These are phyloP conservation scores for Paramecium caudatum DNA, from an alignment of 73 alveolate species.

Conservation along the genomic window DNA sequence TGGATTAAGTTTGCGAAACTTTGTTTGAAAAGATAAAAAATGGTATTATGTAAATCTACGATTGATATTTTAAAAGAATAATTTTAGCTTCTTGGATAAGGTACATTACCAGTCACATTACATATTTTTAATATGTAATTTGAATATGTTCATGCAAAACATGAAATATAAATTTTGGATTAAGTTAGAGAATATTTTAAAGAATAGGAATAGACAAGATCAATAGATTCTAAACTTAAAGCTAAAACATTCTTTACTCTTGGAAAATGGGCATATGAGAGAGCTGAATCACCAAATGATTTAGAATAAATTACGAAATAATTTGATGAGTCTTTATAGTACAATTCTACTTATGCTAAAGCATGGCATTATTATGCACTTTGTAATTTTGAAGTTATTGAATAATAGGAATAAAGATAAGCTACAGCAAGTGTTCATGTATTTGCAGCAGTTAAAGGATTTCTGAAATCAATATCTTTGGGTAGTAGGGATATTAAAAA, in stretches of 20 bases:
- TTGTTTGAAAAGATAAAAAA: conserved; percentile 64
- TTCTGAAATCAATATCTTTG: conserved; percentile 86
- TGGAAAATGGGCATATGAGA: conserved; percentile 77
- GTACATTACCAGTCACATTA: conserved; percentile 60
- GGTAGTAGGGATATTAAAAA: conserved; percentile 87
- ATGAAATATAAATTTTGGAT: conserved; percentile 69
- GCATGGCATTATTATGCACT: conserved; percentile 77
- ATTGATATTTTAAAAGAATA: conserved; percentile 54
- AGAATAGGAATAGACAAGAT: conserved; percentile 27
- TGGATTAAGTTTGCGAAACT: conserved; percentile 74
- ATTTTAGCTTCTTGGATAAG: neutral
- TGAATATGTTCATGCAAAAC: conserved; percentile 49
- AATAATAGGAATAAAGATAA: conserved; percentile 72
- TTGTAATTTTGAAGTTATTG: conserved; percentile 72
- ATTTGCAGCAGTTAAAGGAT: conserved; percentile 94
- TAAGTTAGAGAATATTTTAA: conserved; percentile 54
- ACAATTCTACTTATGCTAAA: conserved; percentile 68
- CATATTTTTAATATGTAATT: conserved; percentile 56
- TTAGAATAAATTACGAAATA: conserved; percentile 55
- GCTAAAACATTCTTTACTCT: conserved; percentile 75
- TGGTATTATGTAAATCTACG: conserved; percentile 59
- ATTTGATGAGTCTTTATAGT: conserved; percentile 76
- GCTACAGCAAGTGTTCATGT: conserved; percentile 79
- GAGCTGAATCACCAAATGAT: conserved; percentile 69
- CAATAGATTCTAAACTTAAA: conserved; percentile 67